Percentiles rank a stretch among this genome's conserved stretches.
These are phyloP conservation scores for Ascochyta clinopodiicola DNA, from an alignment of 2,329 filamentous ascomycete genomes.

Conservation along the genomic window DNA sequence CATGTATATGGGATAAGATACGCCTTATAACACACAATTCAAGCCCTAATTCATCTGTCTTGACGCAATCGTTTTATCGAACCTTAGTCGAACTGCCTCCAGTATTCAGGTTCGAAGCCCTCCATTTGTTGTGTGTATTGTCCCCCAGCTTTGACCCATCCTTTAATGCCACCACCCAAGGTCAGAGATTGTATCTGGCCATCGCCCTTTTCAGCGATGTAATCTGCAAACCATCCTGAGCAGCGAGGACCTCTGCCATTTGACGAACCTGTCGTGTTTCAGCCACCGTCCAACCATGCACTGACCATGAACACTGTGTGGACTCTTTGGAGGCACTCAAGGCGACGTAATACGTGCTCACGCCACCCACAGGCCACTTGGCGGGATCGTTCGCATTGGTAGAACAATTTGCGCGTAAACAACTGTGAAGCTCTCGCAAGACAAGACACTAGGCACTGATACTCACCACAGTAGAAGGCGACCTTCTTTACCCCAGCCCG, in stretches of 20 bases:
- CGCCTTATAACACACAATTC: neutral
- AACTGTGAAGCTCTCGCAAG: neutral
- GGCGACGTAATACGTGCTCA: constrained; percentile 20
- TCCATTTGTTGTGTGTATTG: constrained; percentile 50
- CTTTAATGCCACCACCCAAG: constrained; percentile 53
- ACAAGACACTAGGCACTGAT: neutral
- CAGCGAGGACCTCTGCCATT: constrained; percentile 45
- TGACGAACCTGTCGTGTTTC: constrained; percentile 37
- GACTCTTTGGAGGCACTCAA: neutral
- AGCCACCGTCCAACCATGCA: constrained; percentile 12
- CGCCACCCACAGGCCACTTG: constrained; percentile 24
- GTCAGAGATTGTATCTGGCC: constrained; percentile 51
- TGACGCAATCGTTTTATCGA: no score
- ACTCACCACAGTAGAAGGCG: constrained; percentile 55
- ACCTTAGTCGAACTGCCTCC: constrained; percentile 47
- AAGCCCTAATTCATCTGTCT: neutral
- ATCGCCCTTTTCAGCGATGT: constrained; percentile 43
- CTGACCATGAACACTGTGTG: neutral
- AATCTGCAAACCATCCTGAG: constrained; percentile 48
- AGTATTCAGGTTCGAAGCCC: constrained; percentile 50
- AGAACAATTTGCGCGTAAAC: neutral
- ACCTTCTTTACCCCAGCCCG: constrained; percentile 54
- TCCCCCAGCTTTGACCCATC: constrained; percentile 53
- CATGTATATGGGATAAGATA: neutral
- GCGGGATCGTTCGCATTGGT: neutral